phyloP scores from a whole-genome alignment of 2,329 filamentous ascomycete genomes.

The Fusarium nematophilum region DNA sequence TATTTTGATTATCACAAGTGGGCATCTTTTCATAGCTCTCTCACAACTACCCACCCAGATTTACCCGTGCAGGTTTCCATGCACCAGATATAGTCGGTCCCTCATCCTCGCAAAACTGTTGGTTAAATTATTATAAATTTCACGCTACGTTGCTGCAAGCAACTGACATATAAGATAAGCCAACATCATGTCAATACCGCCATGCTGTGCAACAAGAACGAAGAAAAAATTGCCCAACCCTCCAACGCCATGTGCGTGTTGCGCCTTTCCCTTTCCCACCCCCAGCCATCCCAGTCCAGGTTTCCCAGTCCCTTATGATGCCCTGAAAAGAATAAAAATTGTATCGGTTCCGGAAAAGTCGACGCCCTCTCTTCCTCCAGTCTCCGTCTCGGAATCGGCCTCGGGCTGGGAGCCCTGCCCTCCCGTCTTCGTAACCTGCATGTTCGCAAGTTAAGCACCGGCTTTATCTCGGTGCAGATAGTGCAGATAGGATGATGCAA shows the following conservation, averaged over 20 bases:
- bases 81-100: too few species aligned
- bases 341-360: conserved; percentile 28
- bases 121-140: conserved; percentile 15
- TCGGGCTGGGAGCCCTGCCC: conserved; percentile 9
- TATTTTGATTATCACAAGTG: too few species aligned
- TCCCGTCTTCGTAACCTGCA: too few species aligned
- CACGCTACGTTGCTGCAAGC: conserved; percentile 14
- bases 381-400: conserved; percentile 2
- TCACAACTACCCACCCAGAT: too few species aligned
- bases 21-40: too few species aligned
- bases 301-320: conserved; percentile 39
- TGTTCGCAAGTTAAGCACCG: conserved; percentile 18
- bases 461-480: background rate
- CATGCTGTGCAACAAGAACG: conserved; percentile 47
- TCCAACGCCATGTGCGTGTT: conserved; percentile 47
- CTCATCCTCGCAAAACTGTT: too few species aligned
- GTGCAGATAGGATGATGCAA: background rate
- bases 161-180: conserved; percentile 33
- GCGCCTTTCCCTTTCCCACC: conserved; percentile 34
- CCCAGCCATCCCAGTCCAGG: conserved; percentile 35
- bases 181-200: conserved; percentile 47
- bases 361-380: conserved; percentile 26
- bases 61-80: too few species aligned
- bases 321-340: conserved; percentile 27
- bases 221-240: conserved; percentile 39